Percentiles rank a stretch among this genome's conserved stretches.
These are phyloP conservation scores for Ceratocystis papillata DNA, from an alignment of 2,329 filamentous ascomycete species.

Conservation along the genomic window DNA sequence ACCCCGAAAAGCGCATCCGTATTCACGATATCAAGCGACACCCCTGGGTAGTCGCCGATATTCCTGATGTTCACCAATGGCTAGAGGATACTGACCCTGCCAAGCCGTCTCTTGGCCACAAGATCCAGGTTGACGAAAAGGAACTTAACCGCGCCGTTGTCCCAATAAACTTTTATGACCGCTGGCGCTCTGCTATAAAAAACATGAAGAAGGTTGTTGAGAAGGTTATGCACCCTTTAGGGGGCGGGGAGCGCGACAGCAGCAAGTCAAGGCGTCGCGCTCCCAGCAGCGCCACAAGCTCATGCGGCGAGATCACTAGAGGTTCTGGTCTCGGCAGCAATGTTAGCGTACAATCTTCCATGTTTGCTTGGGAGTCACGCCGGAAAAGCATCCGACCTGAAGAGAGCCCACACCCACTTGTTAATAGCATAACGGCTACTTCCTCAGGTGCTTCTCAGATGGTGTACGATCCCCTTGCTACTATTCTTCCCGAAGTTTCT, in stretches of 20 bases:
- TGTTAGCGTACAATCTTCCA: conserved; percentile 30
- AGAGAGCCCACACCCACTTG: conserved; percentile 27
- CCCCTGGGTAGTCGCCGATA: conserved; percentile 73
- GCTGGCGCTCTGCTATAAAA: conserved; percentile 67
- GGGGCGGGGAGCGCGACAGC: conserved; percentile 42
- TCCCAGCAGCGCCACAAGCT: conserved; percentile 54
- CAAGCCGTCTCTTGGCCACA: conserved; percentile 63
- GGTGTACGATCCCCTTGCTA: conserved; percentile 36
- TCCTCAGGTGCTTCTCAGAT: conserved; percentile 21
- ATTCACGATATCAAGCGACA: conserved; percentile 89
- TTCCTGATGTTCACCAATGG: conserved; percentile 67
- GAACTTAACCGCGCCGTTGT: conserved; percentile 87
- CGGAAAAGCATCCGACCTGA: conserved; percentile 45
- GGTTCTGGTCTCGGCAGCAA: conserved; percentile 9
- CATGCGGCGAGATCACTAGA: conserved; percentile 44
- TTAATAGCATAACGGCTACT: conserved; percentile 26
- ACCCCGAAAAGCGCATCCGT: conserved; percentile 78
- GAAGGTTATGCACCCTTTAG: conserved; percentile 52
- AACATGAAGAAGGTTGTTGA: conserved; percentile 58
- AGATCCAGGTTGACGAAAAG: conserved; percentile 82
- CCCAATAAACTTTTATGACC: conserved; percentile 75
- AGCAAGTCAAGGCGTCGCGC: conserved; percentile 44
- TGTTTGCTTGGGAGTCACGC: conserved; percentile 34
- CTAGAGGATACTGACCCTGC: conserved; percentile 88
- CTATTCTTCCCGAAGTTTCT: conserved; percentile 30